Base-by-base conservation (phyloP, 768 basidiomycete genomes). In the Piloderma croceum region DNA sequence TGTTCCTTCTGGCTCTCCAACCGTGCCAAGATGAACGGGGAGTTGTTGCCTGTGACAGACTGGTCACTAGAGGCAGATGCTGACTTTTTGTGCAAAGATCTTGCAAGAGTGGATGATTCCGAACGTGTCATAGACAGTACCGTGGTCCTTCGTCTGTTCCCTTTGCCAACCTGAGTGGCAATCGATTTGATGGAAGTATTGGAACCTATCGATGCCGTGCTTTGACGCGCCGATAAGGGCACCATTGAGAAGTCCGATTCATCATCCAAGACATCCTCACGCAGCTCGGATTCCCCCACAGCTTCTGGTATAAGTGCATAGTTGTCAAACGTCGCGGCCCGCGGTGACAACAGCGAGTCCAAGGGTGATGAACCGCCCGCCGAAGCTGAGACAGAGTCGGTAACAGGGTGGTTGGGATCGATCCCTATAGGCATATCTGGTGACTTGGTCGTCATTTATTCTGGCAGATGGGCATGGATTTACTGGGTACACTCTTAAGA, bases 1-100 rank as follows among this genome's bases (percentile, higher is more conserved):
- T 59, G 53, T 6, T 49, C 50, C 38, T 64, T 64, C 48, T 74
- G 74, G 11, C 70, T 45, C 29, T 77, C 79, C 32, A 79, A 56
- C 11, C 76, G 68, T 17, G 73, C 71, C 32, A 77, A 57, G 33
- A 83, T 64, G 44, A 81, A 76, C 3, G 79, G 72, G 5, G 73
- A 54, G 47, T 69, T 70, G 54, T 67, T 67, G n/a, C n/a, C n/a
- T n/a, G n/a, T n/a, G 18, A 60, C 58, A 24, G 79, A 77, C 31
- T 70, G 66, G 35, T 79, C 73, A 3, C 80, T 79, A 25, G 34
- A 35, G 10, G 34, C 34, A 9, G 34, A 35, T 10, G 17, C 10
- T 9, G 34, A 9, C 34, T 35, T 35, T 21, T 19, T 35, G 34
- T 35, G 34, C 12, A 19, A 9, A n/a, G n/a, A 17, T 41, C 42